phyloP scores from a whole-genome alignment of 176 grass and related monocot species.

The Poa annua region DNA sequence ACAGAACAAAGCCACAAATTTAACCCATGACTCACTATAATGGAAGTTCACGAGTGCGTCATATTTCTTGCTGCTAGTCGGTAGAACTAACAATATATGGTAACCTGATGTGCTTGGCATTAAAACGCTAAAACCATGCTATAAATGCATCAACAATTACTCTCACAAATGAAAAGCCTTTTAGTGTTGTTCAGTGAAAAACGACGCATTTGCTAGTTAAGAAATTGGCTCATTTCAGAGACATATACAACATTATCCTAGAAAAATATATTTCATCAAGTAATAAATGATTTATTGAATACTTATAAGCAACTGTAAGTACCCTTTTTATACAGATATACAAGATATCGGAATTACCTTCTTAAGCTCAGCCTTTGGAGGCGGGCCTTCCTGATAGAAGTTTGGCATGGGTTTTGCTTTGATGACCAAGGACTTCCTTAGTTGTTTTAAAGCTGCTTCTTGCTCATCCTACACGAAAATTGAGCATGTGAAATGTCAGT shows the following conservation, averaged over 20 bases:
- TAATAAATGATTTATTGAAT: neutral
- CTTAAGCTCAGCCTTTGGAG: conserved; percentile 89
- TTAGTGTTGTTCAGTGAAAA: conserved; percentile 5
- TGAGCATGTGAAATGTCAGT: conserved; percentile 34
- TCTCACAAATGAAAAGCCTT: neutral
- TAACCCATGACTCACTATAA: neutral
- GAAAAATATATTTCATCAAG: neutral
- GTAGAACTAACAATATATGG: conserved; percentile 29
- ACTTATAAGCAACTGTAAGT: neutral
- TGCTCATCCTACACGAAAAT: conserved; percentile 76
- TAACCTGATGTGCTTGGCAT: neutral
- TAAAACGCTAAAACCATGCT: conserved; percentile 1
- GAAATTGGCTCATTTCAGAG: neutral
- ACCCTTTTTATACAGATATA: conserved; percentile 4
- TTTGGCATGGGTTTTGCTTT: conserved; percentile 90
- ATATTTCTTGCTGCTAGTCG: neutral
- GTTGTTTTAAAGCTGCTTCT: conserved; percentile 83
- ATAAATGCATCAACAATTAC: neutral
- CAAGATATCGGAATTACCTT: conserved; percentile 59
- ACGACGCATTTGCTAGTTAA: neutral
- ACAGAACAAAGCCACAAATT: conserved; percentile 32
- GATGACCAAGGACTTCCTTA: conserved; percentile 79
- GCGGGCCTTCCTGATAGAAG: conserved; percentile 94
- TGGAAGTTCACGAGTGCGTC: conserved; percentile 1
- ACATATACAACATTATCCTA: neutral